Percentiles rank a stretch among this genome's conserved stretches.
phyloP scores from a whole-genome alignment of 495 filamentous ascomycete genomes.

The Bombardia bombarda region DNA sequence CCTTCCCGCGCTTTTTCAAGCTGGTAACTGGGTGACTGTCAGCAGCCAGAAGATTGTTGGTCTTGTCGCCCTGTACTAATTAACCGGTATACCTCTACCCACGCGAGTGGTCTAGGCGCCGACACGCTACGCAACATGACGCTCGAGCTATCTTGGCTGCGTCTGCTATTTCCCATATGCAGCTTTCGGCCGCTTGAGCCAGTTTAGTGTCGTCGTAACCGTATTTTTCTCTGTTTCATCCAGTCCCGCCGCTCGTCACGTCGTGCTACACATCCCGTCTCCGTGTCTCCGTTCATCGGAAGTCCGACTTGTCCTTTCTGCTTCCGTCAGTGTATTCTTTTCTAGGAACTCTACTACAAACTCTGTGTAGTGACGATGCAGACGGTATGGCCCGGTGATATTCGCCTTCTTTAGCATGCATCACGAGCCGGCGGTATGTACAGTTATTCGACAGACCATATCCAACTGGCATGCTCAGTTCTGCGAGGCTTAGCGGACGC shows the following conservation, averaged over 20 bases:
- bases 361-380: background rate
- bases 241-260: background rate
- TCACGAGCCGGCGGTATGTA: background rate
- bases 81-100: too few relatives aligned
- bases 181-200: background rate
- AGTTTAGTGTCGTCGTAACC: background rate
- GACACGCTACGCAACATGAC: background rate
- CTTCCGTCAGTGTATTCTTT: background rate
- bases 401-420: background rate
- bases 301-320: background rate
- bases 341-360: background rate
- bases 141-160: background rate
- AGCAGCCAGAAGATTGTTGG: background rate
- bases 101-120: too few relatives aligned
- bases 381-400: background rate
- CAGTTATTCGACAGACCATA: background rate
- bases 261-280: background rate
- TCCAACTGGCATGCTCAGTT: too few relatives aligned
- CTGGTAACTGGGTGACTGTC: background rate
- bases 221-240: background rate
- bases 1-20: background rate
- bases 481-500: too few relatives aligned
- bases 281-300: background rate
- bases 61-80: too few relatives aligned
- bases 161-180: background rate